Evolutionary conservation across 1,284 basidiomycete genomes (phyloP).

Genomic region (Microbotryum violaceum): DNA sequence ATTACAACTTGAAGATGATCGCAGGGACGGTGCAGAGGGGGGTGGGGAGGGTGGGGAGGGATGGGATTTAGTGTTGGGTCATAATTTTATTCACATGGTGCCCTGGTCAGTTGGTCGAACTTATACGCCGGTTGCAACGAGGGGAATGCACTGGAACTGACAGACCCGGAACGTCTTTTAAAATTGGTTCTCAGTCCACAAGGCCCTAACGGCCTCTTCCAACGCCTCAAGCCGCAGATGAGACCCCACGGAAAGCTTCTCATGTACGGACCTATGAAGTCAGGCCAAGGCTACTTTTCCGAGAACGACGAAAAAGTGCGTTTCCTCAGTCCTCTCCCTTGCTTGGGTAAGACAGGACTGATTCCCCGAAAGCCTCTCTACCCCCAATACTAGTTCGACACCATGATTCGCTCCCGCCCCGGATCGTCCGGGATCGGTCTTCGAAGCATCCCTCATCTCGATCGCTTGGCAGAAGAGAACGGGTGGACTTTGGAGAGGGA

Average conservation of each 20-base stretch:
- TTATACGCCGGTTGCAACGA: too few species aligned
- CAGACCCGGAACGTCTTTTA: too few species aligned
- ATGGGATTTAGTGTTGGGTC: slow-evolving; percentile 13
- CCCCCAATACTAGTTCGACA: slow-evolving; percentile 12
- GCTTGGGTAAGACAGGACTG: too few species aligned
- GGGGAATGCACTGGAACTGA: too few species aligned
- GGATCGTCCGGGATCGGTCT: slow-evolving; percentile 14
- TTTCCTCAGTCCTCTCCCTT: too few species aligned
- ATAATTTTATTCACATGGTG: slow-evolving; percentile 26
- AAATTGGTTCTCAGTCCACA: slow-evolving; percentile 11
- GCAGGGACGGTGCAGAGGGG: background rate
- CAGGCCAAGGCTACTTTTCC: slow-evolving; percentile 16
- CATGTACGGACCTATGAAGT: slow-evolving; percentile 19
- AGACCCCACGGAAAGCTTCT: background rate
- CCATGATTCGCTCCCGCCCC: slow-evolving; percentile 11
- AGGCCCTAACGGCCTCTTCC: slow-evolving; percentile 15
- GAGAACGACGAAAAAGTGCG: slow-evolving; percentile 16
- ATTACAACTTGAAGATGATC: background rate
- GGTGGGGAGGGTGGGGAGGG: background rate
- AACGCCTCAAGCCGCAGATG: slow-evolving; percentile 1
- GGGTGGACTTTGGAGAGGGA: slow-evolving; percentile 12
- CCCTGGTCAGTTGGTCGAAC: slow-evolving; percentile 10
- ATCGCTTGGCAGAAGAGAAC: background rate
- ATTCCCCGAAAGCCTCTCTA: too few species aligned
- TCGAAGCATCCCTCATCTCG: slow-evolving; percentile 8